These are phyloP conservation scores for Amoeboaphelidium protococcarum DNA, from an alignment of 371 early-diverging fungal species.

Conservation along the genomic window DNA sequence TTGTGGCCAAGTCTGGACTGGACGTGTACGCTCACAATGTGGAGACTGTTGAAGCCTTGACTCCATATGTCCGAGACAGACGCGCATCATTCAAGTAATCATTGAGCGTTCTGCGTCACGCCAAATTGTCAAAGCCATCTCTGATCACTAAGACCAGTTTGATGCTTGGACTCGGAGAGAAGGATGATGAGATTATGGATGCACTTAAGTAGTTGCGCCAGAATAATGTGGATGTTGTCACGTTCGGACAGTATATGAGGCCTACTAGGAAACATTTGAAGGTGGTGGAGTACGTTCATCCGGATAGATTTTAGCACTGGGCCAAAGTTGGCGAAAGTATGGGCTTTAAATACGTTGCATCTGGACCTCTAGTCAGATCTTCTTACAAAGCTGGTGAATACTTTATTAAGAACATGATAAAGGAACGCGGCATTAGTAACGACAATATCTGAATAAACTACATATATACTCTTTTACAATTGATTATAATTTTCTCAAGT, in stretches of 20 bases:
- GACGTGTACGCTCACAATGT: slow-evolving; percentile 97
- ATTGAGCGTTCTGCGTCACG: slow-evolving; percentile 55
- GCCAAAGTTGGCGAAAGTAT: slow-evolving; percentile 46
- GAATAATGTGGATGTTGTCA: slow-evolving; percentile 74
- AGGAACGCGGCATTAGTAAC: too few relatives aligned
- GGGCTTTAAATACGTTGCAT: slow-evolving; percentile 85
- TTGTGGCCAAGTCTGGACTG: slow-evolving; percentile 61
- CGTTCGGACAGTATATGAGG: slow-evolving; percentile 96
- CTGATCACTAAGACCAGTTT: slow-evolving; percentile 86
- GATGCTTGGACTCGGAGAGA: slow-evolving; percentile 92
- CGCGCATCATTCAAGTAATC: slow-evolving; percentile 82
- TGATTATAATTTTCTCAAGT: too few relatives aligned
- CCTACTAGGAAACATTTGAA: slow-evolving; percentile 96
- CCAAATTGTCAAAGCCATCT: slow-evolving; percentile 41
- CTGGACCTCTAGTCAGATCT: slow-evolving; percentile 81
- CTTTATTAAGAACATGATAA: slow-evolving; percentile 61
- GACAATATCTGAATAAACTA: too few relatives aligned
- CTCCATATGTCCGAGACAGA: slow-evolving; percentile 73
- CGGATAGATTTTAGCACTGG: slow-evolving; percentile 78
- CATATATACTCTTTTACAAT: too few relatives aligned
- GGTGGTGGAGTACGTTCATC: slow-evolving; percentile 71
- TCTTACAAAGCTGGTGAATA: slow-evolving; percentile 95
- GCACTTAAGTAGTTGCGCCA: slow-evolving; percentile 56
- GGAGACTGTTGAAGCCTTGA: slow-evolving; percentile 80
- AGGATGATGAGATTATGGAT: slow-evolving; percentile 65